Percentiles rank a stretch among this genome's conserved stretches.
Conservation (phyloP, 2,329 filamentous ascomycete species). For the Aureobasidium vineae region DNA sequence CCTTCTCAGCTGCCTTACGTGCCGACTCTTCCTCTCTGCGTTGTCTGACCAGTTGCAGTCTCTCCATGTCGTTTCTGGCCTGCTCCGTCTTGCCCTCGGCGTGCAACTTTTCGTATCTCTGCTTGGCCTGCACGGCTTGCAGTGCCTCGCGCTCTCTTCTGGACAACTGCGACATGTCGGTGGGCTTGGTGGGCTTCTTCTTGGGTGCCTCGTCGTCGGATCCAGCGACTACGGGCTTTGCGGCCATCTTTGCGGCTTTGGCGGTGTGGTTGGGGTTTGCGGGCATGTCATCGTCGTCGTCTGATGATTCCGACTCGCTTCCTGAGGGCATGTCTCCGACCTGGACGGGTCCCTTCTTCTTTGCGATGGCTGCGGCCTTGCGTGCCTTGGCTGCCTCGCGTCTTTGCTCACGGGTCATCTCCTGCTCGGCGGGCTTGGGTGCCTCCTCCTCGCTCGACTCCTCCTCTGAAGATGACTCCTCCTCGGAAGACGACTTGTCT, state of each 20-base stretch:
- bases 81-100: slow-evolving; percentile 96
- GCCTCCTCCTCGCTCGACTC: slow-evolving; percentile 45
- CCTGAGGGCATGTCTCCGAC: slow-evolving; percentile 81
- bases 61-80: slow-evolving; percentile 82
- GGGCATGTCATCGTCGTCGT: slow-evolving; percentile 64
- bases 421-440: slow-evolving; percentile 44
- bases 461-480: slow-evolving; percentile 41
- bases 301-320: slow-evolving; percentile 60
- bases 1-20: slow-evolving; percentile 68
- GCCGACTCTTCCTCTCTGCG: slow-evolving; percentile 80
- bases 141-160: slow-evolving; percentile 73
- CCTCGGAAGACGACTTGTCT: slow-evolving; percentile 50
- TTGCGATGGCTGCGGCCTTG: slow-evolving; percentile 84
- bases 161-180: slow-evolving; percentile 56
- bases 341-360: slow-evolving; percentile 67
- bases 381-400: slow-evolving; percentile 83
- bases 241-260: slow-evolving; percentile 67
- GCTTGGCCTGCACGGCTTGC: slow-evolving; percentile 83
- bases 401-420: slow-evolving; percentile 81
- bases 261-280: slow-evolving; percentile 85
- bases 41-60: slow-evolving; percentile 77
- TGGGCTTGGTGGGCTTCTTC: slow-evolving; percentile 52
- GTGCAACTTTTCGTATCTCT: slow-evolving; percentile 87
- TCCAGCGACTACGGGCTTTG: slow-evolving; percentile 55
- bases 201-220: slow-evolving; percentile 47